phyloP scores from a whole-genome alignment of 768 basidiomycete genomes.

The Royoungia palumana region DNA sequence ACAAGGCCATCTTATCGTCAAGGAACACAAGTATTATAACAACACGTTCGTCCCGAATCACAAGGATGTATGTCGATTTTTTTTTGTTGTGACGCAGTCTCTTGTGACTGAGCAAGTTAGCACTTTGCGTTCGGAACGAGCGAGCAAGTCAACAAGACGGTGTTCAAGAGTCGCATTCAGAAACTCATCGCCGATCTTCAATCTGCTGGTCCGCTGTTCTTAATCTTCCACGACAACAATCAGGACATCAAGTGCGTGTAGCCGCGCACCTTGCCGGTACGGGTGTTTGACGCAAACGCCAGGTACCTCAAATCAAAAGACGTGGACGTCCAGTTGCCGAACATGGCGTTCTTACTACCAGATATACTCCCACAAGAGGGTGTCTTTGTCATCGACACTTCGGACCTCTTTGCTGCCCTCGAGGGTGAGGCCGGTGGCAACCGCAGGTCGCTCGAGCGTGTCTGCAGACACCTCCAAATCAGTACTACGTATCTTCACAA shows the following conservation, averaged over 20 bases:
- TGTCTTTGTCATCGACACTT: slow-evolving; percentile 68
- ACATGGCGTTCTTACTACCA: slow-evolving; percentile 54
- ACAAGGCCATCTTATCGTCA: slow-evolving; percentile 59
- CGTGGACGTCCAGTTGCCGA: slow-evolving; percentile 52
- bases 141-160: slow-evolving; percentile 46
- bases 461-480: slow-evolving; percentile 63
- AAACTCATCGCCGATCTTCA: slow-evolving; percentile 40
- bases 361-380: slow-evolving; percentile 50
- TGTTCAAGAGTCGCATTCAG: slow-evolving; percentile 52
- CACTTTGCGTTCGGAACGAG: slow-evolving; percentile 66
- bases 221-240: slow-evolving; percentile 77
- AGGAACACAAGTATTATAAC: slow-evolving; percentile 52
- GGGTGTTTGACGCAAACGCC: slow-evolving; percentile 2
- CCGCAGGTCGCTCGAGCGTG: slow-evolving; percentile 53
- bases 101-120: slow-evolving; percentile 33
- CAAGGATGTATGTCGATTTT: slow-evolving; percentile 43
- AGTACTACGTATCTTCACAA: slow-evolving; percentile 64
- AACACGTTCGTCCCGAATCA: slow-evolving; percentile 68
- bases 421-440: slow-evolving; percentile 56
- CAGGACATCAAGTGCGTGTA: slow-evolving; percentile 69
- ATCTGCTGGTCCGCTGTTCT: slow-evolving; percentile 58
- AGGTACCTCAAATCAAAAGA: slow-evolving; percentile 53
- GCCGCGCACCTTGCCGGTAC: background rate
- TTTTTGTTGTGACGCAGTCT: background rate
- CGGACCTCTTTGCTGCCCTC: slow-evolving; percentile 71